phyloP scores from a whole-genome alignment of 1,139 yeast species.

The Yamadazyma triangularis region DNA sequence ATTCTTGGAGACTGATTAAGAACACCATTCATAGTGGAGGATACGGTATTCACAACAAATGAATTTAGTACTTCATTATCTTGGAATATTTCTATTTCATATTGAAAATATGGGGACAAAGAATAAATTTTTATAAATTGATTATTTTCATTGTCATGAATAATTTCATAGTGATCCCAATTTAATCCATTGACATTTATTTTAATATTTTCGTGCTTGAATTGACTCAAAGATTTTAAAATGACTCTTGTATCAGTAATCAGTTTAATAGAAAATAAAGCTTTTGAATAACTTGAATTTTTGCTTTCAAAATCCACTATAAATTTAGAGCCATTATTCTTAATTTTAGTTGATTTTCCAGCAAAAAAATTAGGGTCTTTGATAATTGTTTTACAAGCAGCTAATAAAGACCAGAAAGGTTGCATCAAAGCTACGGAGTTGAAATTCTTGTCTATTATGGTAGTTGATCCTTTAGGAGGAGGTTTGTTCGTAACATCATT shows the following conservation, averaged over 20 bases:
- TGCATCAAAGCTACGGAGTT: slow-evolving; percentile 30
- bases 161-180: slow-evolving; percentile 51
- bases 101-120: slow-evolving; percentile 62
- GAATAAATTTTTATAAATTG: slow-evolving; percentile 52
- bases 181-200: slow-evolving; percentile 56
- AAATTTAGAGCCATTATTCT: slow-evolving; percentile 17
- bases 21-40: slow-evolving; percentile 12
- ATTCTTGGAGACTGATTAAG: slow-evolving; percentile 14
- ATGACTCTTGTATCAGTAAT: slow-evolving; percentile 35
- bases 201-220: slow-evolving; percentile 30
- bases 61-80: slow-evolving; percentile 24
- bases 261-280: slow-evolving; percentile 20
- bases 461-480: slow-evolving; percentile 13
- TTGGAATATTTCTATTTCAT: slow-evolving; percentile 52
- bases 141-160: slow-evolving; percentile 20
- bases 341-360: slow-evolving; percentile 42
- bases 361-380: slow-evolving; percentile 47
- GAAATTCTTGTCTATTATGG: slow-evolving; percentile 11
- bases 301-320: slow-evolving; percentile 5
- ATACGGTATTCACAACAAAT: slow-evolving; percentile 32
- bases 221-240: slow-evolving; percentile 35
- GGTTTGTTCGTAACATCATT: slow-evolving; percentile 8
- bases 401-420: slow-evolving; percentile 66
- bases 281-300: slow-evolving; percentile 3
- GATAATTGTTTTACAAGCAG: slow-evolving; percentile 56